Percentiles rank a stretch among this genome's conserved stretches.
Evolutionary conservation across 2,329 filamentous ascomycete genomes (phyloP).

Genomic region (Aspergillus candidus): DNA sequence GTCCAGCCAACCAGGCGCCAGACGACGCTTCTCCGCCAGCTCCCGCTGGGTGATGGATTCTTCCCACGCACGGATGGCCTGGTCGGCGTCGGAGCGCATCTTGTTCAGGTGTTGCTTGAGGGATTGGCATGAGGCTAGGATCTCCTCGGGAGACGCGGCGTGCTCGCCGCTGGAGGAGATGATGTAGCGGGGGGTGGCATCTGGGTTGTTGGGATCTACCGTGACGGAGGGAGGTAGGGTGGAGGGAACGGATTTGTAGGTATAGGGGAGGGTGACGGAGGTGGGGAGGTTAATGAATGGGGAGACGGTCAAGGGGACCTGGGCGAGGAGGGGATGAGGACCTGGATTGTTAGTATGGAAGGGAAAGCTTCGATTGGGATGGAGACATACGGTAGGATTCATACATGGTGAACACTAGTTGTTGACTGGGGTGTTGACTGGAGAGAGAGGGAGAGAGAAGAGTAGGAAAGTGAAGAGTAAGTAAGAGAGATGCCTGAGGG

Average conservation of each 20-base stretch:
- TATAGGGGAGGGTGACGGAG: conserved; percentile 87
- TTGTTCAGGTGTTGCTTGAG: conserved; percentile 69
- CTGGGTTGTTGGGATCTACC: conserved; percentile 42
- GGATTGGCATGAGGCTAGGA: conserved; percentile 72
- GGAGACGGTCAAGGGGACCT: conserved; percentile 88
- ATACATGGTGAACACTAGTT: conserved; percentile 42
- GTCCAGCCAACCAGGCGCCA: conserved; percentile 61
- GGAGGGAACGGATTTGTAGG: conserved; percentile 84
- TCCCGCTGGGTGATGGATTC: conserved; percentile 54
- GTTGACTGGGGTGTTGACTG: conserved; percentile 4
- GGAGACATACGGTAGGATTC: conserved; percentile 38
- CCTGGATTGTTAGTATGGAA: conserved; percentile 41
- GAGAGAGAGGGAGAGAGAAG: background rate
- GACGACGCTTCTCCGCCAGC: conserved; percentile 56
- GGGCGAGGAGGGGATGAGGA: conserved; percentile 80
- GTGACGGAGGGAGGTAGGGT: conserved; percentile 70
- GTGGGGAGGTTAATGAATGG: conserved; percentile 88
- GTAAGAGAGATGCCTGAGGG: background rate
- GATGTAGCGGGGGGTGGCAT: conserved; percentile 61
- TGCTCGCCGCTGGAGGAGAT: conserved; percentile 71
- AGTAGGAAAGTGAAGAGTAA: background rate
- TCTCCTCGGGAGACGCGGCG: conserved; percentile 79
- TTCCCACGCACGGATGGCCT: conserved; percentile 63
- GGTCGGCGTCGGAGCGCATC: conserved; percentile 61
- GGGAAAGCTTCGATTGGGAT: background rate